Evolutionary conservation across 2,329 filamentous ascomycete genomes (phyloP).

Genomic region (Amphichorda felina): DNA sequence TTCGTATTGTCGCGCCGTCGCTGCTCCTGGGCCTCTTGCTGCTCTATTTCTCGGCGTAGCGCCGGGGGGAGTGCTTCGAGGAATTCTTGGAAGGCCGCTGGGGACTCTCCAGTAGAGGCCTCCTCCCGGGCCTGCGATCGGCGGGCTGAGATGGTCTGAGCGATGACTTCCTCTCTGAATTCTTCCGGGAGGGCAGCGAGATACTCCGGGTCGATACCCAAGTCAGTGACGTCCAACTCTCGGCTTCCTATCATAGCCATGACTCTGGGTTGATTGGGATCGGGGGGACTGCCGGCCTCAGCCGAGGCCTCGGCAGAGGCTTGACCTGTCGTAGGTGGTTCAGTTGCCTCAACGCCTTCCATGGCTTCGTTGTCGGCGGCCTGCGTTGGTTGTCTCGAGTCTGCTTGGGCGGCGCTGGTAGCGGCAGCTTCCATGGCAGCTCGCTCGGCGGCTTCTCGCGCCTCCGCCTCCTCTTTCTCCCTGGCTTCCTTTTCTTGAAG

Average conservation of each 20-base stretch:
- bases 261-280: constrained; percentile 37
- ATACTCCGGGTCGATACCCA: constrained; percentile 91
- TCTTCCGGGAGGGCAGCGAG: constrained; percentile 96
- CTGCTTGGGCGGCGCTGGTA: neutral
- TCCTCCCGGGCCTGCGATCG: constrained; percentile 64
- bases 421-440: constrained; percentile 49
- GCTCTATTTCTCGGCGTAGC: constrained; percentile 78
- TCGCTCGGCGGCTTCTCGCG: constrained; percentile 44
- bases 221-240: constrained; percentile 82
- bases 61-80: constrained; percentile 85
- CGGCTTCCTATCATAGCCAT: constrained; percentile 77
- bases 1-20: constrained; percentile 60
- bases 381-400: neutral
- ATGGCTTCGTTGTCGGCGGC: constrained; percentile 34
- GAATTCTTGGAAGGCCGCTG: constrained; percentile 86
- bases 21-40: constrained; percentile 81
- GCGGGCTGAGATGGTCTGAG: constrained; percentile 75
- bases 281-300: constrained; percentile 6
- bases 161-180: constrained; percentile 88
- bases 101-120: constrained; percentile 59
- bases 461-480: constrained; percentile 61
- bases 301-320: constrained; percentile 12
- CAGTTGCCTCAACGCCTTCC: constrained; percentile 61
- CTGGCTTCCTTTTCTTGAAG: constrained; percentile 54
- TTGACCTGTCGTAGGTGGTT: constrained; percentile 11